Conservation (phyloP, 768 basidiomycete genomes). For the Exidia glandulosa region DNA sequence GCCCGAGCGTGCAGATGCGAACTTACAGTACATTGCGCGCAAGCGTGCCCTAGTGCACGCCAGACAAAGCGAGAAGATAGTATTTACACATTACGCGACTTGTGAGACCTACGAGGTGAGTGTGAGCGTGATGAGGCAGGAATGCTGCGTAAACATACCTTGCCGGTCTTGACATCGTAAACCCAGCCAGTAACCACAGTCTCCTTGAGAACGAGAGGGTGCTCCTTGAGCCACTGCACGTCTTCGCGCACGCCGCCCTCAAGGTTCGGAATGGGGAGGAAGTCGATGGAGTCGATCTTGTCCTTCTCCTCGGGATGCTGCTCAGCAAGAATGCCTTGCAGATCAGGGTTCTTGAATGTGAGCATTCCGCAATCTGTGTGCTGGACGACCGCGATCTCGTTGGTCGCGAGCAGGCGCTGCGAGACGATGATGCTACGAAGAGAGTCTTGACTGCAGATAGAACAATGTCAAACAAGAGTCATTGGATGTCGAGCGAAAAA, state of each 20-base stretch:
- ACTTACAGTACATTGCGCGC: too few species aligned
- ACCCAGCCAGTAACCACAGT: slow-evolving; percentile 55
- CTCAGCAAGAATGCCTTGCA: slow-evolving; percentile 40
- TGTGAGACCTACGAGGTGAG: too few species aligned
- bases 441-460: slow-evolving; percentile 41
- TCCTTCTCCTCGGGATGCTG: slow-evolving; percentile 23
- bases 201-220: slow-evolving; percentile 43
- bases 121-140: too few species aligned
- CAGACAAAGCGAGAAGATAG: too few species aligned
- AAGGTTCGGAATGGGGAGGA: slow-evolving; percentile 40
- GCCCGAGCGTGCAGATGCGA: too few species aligned
- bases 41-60: too few species aligned
- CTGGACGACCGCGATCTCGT: slow-evolving; percentile 56
- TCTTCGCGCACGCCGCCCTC: slow-evolving; percentile 48
- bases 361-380: slow-evolving; percentile 70
- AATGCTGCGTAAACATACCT: slow-evolving; percentile 32
- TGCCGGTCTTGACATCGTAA: slow-evolving; percentile 51
- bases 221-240: slow-evolving; percentile 43
- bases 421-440: slow-evolving; percentile 59
- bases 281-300: slow-evolving; percentile 38
- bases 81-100: too few species aligned
- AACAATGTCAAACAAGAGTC: background rate
- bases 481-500: slow-evolving; percentile 3
- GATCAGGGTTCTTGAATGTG: slow-evolving; percentile 40
- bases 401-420: slow-evolving; percentile 60